Evolutionary conservation across 371 early-diverging fungal species (phyloP), one percentile per base, ranked within the genome.

Genomic region (Mortierella sp.): DNA sequence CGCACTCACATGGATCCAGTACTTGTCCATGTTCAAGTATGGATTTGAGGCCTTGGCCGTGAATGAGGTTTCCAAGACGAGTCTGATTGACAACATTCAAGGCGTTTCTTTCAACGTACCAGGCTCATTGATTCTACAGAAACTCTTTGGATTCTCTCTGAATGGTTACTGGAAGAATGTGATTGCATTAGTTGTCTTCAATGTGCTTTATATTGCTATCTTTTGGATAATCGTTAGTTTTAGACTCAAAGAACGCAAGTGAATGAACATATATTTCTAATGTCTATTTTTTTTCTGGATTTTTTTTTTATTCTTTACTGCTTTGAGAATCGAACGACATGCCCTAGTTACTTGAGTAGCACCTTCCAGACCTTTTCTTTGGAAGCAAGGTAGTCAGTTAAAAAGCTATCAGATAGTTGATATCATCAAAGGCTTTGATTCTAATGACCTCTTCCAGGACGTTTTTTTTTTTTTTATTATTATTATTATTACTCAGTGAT

Each of bases 11-110:
- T 89, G 89, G 90, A 74, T 90, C 66, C 84, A 89, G 62, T 87
- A 88, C 75, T 59, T 89, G 46, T 87, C 88, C 50, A 90, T 90
- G 46, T 84, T 86, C 74, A 90, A 89, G 71, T 90, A 88, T 72
- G 88, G 85, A 12, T 92, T 87, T 66, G 79, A 75, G 28, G 88
- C 89, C 4, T 68, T 89, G 66, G 81, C 81, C 6, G 82, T 80
- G 60, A 89, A 88, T 79, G 86, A 88, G 68, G 64, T 74, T 12
- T 71, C 71, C 18, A 70, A 58, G 1, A 43, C 68, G 0, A 56
- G 66, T 16, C 52, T 80, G 55, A 53, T 70, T 19, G 75, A 80
- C 30, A 74, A 29, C 2, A 70, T 74, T 45, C 70, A 80, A 16
- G 80, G 80, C 0, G 68, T 80, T 4, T 60, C 70, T 3, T 70